Percentiles rank a stretch among this genome's conserved stretches.
These are phyloP conservation scores for Talaromyces pinophilus DNA, from an alignment of 2,329 filamentous ascomycete genomes.

Conservation along the genomic window DNA sequence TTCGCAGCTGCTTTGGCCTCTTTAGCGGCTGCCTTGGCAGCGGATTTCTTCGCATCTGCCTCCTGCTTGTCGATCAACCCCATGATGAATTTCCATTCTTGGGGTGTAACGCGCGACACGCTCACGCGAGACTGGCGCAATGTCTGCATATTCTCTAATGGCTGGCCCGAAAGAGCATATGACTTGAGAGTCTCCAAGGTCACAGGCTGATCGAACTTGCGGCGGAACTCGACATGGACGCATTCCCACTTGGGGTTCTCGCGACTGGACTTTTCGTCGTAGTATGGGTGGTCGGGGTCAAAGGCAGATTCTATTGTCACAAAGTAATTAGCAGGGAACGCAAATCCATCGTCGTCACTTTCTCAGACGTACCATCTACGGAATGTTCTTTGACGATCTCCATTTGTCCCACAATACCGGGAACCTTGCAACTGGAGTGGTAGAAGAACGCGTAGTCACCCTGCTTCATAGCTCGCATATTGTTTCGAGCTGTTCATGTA, in stretches of 20 bases:
- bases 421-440: conserved; percentile 88
- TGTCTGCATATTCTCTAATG: conserved; percentile 76
- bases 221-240: conserved; percentile 83
- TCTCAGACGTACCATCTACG: conserved; percentile 65
- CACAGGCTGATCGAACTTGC: conserved; percentile 74
- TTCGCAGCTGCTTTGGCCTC: conserved; percentile 26
- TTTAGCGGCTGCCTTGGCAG: conserved; percentile 9
- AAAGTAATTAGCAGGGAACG: conserved; percentile 1
- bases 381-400: conserved; percentile 83
- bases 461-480: conserved; percentile 85
- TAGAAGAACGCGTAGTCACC: conserved; percentile 97
- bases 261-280: conserved; percentile 72
- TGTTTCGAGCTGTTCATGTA: conserved; percentile 67
- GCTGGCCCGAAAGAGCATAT: conserved; percentile 57
- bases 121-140: conserved; percentile 80
- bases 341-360: background rate
- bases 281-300: conserved; percentile 73
- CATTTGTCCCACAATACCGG: conserved; percentile 85
- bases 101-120: conserved; percentile 58
- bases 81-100: conserved; percentile 54
- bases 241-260: conserved; percentile 79
- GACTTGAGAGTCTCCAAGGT: conserved; percentile 70
- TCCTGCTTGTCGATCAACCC: conserved; percentile 33
- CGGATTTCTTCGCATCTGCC: conserved; percentile 21
- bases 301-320: conserved; percentile 63